phyloP scores from a whole-genome alignment of 1,139 yeast genomes.

The Kodamaea alishanica region DNA sequence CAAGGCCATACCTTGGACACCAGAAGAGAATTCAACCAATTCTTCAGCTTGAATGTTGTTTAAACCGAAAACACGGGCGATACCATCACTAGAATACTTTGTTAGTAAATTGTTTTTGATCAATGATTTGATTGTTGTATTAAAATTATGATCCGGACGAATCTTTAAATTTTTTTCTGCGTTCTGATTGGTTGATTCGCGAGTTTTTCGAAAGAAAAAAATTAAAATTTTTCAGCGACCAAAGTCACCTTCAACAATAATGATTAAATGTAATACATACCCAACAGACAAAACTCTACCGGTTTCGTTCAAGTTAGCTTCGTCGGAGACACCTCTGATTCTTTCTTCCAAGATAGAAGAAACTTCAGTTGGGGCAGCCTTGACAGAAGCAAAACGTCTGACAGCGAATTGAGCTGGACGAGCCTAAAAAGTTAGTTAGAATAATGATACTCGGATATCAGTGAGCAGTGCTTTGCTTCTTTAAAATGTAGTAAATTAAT shows the following conservation, averaged over 20 bases:
- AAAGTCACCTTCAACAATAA: constrained; percentile 1
- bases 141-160: neutral
- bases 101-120: constrained; percentile 20
- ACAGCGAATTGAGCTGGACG: constrained; percentile 68
- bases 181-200: constrained; percentile 15
- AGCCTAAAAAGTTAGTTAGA: constrained; percentile 40
- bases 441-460: too few species aligned
- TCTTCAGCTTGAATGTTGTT: constrained; percentile 99
- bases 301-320: constrained; percentile 97
- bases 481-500: too few species aligned
- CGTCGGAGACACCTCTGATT: constrained; percentile 98
- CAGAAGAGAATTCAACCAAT: constrained; percentile 98
- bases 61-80: constrained; percentile 99
- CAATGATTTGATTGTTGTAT: too few species aligned
- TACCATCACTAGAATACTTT: constrained; percentile 77
- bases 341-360: constrained; percentile 98
- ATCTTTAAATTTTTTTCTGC: constrained; percentile 5
- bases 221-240: constrained; percentile 1
- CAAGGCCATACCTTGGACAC: constrained; percentile 99
- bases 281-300: constrained; percentile 98
- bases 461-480: too few species aligned
- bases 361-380: constrained; percentile 99
- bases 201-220: constrained; percentile 2
- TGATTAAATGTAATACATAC: constrained; percentile 7
- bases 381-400: constrained; percentile 86